A percentile compares a stretch with the other conserved stretches of the same genome.
Evolutionary conservation across 768 basidiomycete species (phyloP).

Genomic region (Pleurotus sapidus): DNA sequence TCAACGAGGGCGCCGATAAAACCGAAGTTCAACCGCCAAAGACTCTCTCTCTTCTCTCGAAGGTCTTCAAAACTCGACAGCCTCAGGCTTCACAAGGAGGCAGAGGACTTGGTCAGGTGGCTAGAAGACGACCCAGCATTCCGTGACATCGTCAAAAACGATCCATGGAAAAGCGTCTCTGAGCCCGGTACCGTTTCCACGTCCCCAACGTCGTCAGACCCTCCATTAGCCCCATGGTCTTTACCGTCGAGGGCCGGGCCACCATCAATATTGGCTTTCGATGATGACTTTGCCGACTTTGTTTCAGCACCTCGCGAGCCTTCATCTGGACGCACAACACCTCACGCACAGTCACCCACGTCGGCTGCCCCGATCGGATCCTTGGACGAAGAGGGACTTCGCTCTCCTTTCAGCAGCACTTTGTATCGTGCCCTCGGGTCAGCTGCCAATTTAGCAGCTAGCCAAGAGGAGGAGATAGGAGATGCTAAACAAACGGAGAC

Average conservation of each 20-base stretch:
- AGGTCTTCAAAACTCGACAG: slow-evolving; percentile 12
- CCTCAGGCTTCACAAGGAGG: slow-evolving; percentile 43
- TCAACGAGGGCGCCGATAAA: slow-evolving; percentile 30
- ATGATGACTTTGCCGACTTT: slow-evolving; percentile 80
- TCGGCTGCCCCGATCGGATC: slow-evolving; percentile 15
- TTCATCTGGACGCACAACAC: background rate
- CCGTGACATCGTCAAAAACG: slow-evolving; percentile 18
- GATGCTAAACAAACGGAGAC: slow-evolving; percentile 5
- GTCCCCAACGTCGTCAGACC: slow-evolving; percentile 23
- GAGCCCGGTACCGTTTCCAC: slow-evolving; percentile 23
- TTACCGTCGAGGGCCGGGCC: background rate
- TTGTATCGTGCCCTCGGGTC: slow-evolving; percentile 59
- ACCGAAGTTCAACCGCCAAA: slow-evolving; percentile 19
- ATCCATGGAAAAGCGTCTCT: slow-evolving; percentile 39
- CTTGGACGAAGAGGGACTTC: slow-evolving; percentile 15
- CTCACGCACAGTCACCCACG: slow-evolving; percentile 21
- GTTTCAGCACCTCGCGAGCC: slow-evolving; percentile 50
- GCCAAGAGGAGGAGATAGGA: slow-evolving; percentile 26
- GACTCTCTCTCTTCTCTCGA: slow-evolving; percentile 25
- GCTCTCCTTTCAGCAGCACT: slow-evolving; percentile 25
- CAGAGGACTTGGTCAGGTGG: slow-evolving; percentile 62
- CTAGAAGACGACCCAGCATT: slow-evolving; percentile 47
- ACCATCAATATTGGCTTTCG: slow-evolving; percentile 41
- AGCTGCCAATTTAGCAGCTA: slow-evolving; percentile 55
- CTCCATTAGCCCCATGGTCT: slow-evolving; percentile 9